These are phyloP conservation scores for Phytomonas sp. DNA, from an alignment of 208 protist genomes.

Conservation along the genomic window DNA sequence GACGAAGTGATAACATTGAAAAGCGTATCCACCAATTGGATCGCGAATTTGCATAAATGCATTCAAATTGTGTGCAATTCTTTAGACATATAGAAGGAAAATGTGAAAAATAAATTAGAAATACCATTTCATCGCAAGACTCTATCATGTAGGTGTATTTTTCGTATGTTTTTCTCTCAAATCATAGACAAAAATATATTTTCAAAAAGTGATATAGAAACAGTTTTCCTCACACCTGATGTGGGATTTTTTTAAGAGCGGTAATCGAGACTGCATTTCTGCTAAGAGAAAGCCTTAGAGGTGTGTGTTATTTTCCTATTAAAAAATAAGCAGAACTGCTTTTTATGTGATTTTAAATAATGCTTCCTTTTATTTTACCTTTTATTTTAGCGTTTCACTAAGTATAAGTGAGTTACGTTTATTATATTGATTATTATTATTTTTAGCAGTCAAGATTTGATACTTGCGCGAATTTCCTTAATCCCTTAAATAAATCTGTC, in stretches of 20 bases:
- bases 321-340: conserved; percentile 3
- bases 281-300: no score
- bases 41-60: conserved; percentile 19
- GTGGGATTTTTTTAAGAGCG: not conserved
- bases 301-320: not conserved
- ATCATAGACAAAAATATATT: conserved; percentile 7
- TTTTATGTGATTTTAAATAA: not conserved
- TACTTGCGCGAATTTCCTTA: conserved; percentile 1
- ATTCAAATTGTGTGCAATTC: not conserved
- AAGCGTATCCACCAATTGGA: conserved; percentile 37
- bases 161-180: conserved; percentile 8
- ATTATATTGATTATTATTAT: not conserved
- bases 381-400: not conserved
- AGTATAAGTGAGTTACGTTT: conserved; percentile 2
- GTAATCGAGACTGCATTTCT: not conserved
- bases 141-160: not conserved
- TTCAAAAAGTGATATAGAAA: not conserved
- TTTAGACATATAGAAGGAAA: conserved; percentile 1
- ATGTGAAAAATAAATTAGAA: conserved; percentile 2
- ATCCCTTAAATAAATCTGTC: conserved; percentile 4
- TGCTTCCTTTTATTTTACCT: not conserved
- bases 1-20: conserved; percentile 23
- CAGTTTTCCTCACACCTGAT: not conserved
- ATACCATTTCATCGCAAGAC: conserved; percentile 1
- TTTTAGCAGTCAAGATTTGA: not conserved